These are phyloP conservation scores for Prototheca wickerhamii DNA, from an alignment of 163 green algal genomes.

Conservation along the genomic window DNA sequence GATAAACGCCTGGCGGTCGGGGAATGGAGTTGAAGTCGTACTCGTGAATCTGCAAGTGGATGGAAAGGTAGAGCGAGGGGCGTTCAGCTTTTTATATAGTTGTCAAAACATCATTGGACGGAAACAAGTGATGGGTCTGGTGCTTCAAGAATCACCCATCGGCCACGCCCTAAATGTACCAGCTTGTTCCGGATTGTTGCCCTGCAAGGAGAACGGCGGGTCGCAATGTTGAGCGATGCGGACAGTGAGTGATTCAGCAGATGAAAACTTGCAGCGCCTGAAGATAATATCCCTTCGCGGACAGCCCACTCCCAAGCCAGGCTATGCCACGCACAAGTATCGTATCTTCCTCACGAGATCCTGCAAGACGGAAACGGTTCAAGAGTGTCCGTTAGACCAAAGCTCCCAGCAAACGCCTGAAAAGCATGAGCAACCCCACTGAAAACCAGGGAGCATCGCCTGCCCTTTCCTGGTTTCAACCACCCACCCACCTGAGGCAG, in stretches of 20 bases:
- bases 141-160: background rate
- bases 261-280: background rate
- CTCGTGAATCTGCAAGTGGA: background rate
- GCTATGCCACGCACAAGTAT: background rate
- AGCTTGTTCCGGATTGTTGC: conserved; percentile 8
- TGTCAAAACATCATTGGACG: background rate
- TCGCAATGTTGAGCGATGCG: background rate
- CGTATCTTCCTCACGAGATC: background rate
- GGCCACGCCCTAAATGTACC: background rate
- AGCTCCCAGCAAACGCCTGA: too few species aligned
- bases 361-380: background rate
- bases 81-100: background rate
- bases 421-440: too few species aligned
- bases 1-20: background rate
- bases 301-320: background rate
- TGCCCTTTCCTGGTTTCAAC: too few species aligned
- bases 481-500: background rate
- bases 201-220: background rate
- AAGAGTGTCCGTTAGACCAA: too few species aligned
- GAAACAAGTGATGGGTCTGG: background rate
- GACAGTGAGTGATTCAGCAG: background rate
- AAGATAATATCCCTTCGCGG: background rate
- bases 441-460: too few species aligned
- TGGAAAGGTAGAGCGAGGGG: background rate
- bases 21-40: conserved; percentile 6